phyloP scores from a whole-genome alignment of 2,329 filamentous ascomycete genomes.

The Cercospora beticola region DNA sequence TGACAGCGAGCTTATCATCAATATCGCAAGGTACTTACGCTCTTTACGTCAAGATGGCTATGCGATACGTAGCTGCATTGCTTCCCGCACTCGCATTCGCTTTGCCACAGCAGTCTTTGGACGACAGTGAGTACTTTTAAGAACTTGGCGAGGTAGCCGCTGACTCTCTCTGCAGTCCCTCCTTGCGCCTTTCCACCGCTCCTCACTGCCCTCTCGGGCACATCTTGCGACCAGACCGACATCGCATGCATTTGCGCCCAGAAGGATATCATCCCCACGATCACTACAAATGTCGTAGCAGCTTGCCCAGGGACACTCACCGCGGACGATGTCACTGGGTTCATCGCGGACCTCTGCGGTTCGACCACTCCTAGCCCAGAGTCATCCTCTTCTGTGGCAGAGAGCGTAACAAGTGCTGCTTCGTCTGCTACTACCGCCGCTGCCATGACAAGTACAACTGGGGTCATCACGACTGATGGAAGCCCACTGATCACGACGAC shows the following conservation, averaged over 20 bases:
- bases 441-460: neutral
- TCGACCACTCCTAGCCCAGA: neutral
- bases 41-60: slow-evolving; percentile 6
- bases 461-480: neutral
- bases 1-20: neutral
- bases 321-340: slow-evolving; percentile 2
- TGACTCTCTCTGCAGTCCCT: slow-evolving; percentile 9
- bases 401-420: neutral
- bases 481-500: neutral
- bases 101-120: slow-evolving; percentile 16
- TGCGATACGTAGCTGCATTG: slow-evolving; percentile 10
- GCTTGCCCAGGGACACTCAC: slow-evolving; percentile 18
- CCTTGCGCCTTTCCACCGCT: slow-evolving; percentile 22
- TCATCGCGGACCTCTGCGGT: slow-evolving; percentile 12
- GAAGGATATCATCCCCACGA: slow-evolving; percentile 10
- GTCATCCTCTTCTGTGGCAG: neutral
- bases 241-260: slow-evolving; percentile 22
- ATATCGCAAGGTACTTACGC: neutral
- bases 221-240: slow-evolving; percentile 18
- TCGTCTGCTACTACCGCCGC: neutral
- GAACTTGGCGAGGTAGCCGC: neutral
- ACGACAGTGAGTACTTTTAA: neutral
- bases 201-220: slow-evolving; percentile 14
- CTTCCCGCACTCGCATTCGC: slow-evolving; percentile 14
- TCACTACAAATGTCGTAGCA: slow-evolving; percentile 15